These are phyloP conservation scores for Clausena lansium DNA, from an alignment of 345 rosid genomes.

Conservation along the genomic window DNA sequence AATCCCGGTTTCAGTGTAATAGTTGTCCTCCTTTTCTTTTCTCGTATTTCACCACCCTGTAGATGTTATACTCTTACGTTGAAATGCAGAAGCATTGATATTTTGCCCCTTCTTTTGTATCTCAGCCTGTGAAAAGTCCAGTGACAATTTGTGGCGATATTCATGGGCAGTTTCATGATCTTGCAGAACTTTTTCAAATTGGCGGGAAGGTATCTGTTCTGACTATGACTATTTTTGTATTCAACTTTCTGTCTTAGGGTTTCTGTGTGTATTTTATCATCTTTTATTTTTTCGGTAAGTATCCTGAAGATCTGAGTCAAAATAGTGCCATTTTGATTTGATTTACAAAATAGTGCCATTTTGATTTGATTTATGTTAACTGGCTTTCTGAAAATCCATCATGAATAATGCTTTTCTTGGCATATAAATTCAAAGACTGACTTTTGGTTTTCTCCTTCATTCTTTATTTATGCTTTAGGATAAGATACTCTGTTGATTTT, in stretches of 20 bases:
- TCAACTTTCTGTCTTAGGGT: conserved; percentile 17
- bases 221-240: conserved; percentile 20
- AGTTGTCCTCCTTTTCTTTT: neutral
- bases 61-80: conserved; percentile 7
- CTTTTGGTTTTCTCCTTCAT: neutral
- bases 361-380: neutral
- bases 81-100: conserved; percentile 11
- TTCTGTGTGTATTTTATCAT: too few relatives aligned
- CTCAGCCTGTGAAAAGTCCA: conserved; percentile 96
- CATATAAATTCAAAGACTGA: neutral
- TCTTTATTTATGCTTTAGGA: neutral
- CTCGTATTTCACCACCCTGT: neutral
- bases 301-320: neutral
- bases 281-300: neutral
- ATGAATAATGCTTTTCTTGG: neutral
- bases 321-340: neutral
- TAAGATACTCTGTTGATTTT: neutral
- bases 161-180: conserved; percentile 99
- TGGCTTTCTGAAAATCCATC: neutral
- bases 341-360: neutral
- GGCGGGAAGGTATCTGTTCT: conserved; percentile 80
- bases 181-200: conserved; percentile 96
- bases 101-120: neutral
- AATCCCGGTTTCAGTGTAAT: neutral
- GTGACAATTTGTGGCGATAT: conserved; percentile 99